Base-by-base conservation (phyloP, 148 eudicot species). In the Rhododendron mucronatum region DNA sequence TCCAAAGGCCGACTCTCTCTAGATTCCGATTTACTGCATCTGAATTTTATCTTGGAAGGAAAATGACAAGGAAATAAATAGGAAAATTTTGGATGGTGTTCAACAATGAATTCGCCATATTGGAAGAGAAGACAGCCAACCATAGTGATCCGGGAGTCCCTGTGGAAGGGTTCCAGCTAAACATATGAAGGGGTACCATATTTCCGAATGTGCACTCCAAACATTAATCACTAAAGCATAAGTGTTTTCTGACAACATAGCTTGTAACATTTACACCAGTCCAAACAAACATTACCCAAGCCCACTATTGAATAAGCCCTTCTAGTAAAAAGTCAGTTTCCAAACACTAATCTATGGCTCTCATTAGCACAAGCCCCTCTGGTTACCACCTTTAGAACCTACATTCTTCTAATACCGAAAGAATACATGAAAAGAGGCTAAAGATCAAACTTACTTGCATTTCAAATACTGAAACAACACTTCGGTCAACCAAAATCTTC, bases 401-500 rank as follows among this genome's bases (percentile, higher is more conserved):
- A 69, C 26, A 69, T 44, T 41, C 23, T 83, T 33, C 85, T 23
- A 65, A 65, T n/a, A 23, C 71, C 12, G n/a, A 79, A 7, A 83
- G 53, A 65, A 71, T 28, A 48, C 23, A 8, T 30, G 61, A 61
- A 83, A 45, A 82, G 10, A 50, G 35, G 28, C 67, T 15, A 53
- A 65, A 65, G 71, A 65, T 9, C 55, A 9, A 81, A 76, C 93
- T 89, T 89, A 92, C 93, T 81, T 90, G 90, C 79, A 39, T 88
- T 78, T 92, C 93, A 78, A 92, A 89, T 73, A 92, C 80, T 16
- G 88, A 61, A 84, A 92, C 81, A 44, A 92, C 84, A 88, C 93
- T 86, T 50, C 91, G 92, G 67, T 92, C 93, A 75, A 92, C 93
- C 82, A 92, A 81, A 92, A 92, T 84, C 88, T 92, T 84, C 93